These are phyloP conservation scores for Albatrellus sp. DNA, from an alignment of 1,284 basidiomycete species.

Conservation along the genomic window DNA sequence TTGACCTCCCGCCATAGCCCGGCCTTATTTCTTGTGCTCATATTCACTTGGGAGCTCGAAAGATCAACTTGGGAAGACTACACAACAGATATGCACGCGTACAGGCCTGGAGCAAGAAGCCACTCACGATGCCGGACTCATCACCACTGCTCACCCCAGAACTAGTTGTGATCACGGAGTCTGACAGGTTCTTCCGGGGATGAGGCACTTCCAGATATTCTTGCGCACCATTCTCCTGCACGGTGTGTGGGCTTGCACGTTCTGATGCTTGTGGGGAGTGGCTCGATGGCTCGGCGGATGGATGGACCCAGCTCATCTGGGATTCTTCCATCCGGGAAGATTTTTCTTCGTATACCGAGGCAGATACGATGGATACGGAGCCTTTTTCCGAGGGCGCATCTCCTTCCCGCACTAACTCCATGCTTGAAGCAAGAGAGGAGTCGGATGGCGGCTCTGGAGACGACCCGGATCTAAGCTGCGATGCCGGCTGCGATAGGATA, in stretches of 20 bases:
- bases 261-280: conserved; percentile 11
- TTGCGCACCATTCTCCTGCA: conserved; percentile 12
- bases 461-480: conserved; percentile 7
- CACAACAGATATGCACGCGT: background rate
- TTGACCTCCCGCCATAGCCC: conserved; percentile 81
- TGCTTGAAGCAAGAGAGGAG: conserved; percentile 32
- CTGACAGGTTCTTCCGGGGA: conserved; percentile 1
- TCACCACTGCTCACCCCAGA: conserved; percentile 9
- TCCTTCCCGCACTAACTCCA: conserved; percentile 26
- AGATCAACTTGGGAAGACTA: conserved; percentile 5
- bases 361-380: conserved; percentile 35
- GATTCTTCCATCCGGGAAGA: conserved; percentile 22
- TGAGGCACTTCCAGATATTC: background rate
- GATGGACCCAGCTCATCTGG: conserved; percentile 43
- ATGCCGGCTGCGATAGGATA: conserved; percentile 5
- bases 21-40: conserved; percentile 35
- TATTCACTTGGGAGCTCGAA: conserved; percentile 6
- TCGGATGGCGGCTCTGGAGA: conserved; percentile 16
- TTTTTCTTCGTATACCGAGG: conserved; percentile 22
- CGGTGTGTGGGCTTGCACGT: conserved; percentile 1
- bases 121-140: conserved; percentile 7
- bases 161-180: conserved; percentile 9
- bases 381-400: conserved; percentile 24
- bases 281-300: conserved; percentile 17
- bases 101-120: background rate